phyloP scores from a whole-genome alignment of 345 rosid species.

The Gossypium turneri region DNA sequence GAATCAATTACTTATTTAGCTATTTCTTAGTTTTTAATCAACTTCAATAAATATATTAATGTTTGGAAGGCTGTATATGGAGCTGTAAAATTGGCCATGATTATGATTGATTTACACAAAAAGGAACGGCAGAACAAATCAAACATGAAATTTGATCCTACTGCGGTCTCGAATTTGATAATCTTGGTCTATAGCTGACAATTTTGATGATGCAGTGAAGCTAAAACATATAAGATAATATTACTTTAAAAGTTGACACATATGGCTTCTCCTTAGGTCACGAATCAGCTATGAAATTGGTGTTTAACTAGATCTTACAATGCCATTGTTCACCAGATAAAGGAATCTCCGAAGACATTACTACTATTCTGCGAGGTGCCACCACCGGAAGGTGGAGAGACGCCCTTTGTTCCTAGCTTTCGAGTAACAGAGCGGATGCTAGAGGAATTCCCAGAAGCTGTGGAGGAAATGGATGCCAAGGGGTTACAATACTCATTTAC shows the following conservation, averaged over 20 bases:
- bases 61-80: too few species aligned
- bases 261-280: not conserved
- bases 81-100: too few species aligned
- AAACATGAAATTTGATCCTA: not conserved
- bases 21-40: too few species aligned
- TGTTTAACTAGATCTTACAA: not conserved
- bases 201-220: not conserved
- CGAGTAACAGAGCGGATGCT: constrained; percentile 53
- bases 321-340: constrained; percentile 29
- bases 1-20: too few species aligned
- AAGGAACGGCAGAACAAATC: too few species aligned
- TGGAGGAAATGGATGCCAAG: constrained; percentile 55
- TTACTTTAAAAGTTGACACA: not conserved
- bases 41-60: too few species aligned
- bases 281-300: not conserved
- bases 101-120: too few species aligned
- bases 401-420: constrained; percentile 74
- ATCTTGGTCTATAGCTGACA: not conserved
- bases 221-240: not conserved
- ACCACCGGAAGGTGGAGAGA: constrained; percentile 62
- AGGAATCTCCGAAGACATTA: constrained; percentile 43
- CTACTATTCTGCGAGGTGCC: constrained; percentile 59
- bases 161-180: not conserved
- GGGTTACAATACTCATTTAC: constrained; percentile 49
- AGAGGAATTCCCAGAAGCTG: constrained; percentile 50